A percentile compares a stretch with the other conserved stretches of the same genome.
Evolutionary conservation across 768 basidiomycete genomes (phyloP).

Genomic region (Leucosporidium scottii): DNA sequence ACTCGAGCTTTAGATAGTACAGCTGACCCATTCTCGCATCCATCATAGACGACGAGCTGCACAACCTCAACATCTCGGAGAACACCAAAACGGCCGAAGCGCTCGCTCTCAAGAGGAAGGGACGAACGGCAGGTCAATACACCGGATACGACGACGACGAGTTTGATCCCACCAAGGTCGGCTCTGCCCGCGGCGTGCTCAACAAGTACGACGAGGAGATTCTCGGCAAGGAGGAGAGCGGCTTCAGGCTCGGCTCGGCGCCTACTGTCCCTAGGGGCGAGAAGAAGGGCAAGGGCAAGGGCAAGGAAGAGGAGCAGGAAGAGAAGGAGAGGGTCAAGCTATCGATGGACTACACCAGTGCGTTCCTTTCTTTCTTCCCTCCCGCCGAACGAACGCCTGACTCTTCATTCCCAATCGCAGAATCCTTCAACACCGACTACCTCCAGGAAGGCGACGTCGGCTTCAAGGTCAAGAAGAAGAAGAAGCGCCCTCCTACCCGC

Average conservation of each 20-base stretch:
- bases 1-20: constrained; percentile 1
- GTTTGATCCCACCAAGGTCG: constrained; percentile 70
- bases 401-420: not conserved
- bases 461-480: constrained; percentile 87
- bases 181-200: constrained; percentile 51
- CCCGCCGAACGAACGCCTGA: not conserved
- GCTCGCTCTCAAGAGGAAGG: constrained; percentile 77
- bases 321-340: constrained; percentile 36
- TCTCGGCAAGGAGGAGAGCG: constrained; percentile 64
- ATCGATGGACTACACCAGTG: constrained; percentile 86
- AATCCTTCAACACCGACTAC: constrained; percentile 82
- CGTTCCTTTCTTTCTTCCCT: constrained; percentile 38
- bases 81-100: constrained; percentile 71
- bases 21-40: constrained; percentile 6
- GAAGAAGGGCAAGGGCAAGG: constrained; percentile 11
- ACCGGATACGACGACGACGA: constrained; percentile 97
- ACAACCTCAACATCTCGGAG: constrained; percentile 92
- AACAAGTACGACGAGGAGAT: constrained; percentile 92
- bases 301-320: not conserved
- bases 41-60: constrained; percentile 82
- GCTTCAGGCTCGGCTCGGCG: constrained; percentile 71
- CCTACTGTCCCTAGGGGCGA: constrained; percentile 37
- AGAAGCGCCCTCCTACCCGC: constrained; percentile 55
- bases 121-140: constrained; percentile 57
- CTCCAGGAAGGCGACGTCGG: constrained; percentile 82